A percentile compares a stretch with the other conserved stretches of the same genome.
phyloP scores from a whole-genome alignment of 148 eudicot species.

The Fagopyrum tataricum region DNA sequence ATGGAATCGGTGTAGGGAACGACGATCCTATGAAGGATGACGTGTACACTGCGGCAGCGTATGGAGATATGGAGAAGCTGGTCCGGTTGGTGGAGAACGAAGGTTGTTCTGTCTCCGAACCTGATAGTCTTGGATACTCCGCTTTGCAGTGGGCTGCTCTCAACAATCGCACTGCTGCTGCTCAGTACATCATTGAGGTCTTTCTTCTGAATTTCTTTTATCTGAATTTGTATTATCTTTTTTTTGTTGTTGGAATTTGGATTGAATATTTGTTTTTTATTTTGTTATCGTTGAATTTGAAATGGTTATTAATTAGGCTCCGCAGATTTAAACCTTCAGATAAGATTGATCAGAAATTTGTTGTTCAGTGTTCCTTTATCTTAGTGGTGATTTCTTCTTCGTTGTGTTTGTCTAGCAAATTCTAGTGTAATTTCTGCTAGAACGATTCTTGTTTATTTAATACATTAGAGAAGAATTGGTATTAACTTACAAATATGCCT shows the following conservation, averaged over 20 bases:
- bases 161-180: constrained; percentile 90
- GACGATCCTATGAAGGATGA: constrained; percentile 68
- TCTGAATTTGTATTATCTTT: neutral
- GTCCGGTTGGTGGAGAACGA: constrained; percentile 74
- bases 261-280: neutral
- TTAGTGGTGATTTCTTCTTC: neutral
- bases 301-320: neutral
- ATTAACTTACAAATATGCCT: neutral
- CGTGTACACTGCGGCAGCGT: constrained; percentile 95
- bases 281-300: constrained; percentile 1
- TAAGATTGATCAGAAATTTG: neutral
- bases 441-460: neutral
- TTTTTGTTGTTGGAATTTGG: neutral
- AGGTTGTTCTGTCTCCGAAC: constrained; percentile 76
- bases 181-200: constrained; percentile 85
- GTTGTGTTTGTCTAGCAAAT: neutral
- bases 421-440: neutral
- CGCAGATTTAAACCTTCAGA: neutral
- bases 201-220: neutral
- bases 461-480: neutral
- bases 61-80: constrained; percentile 94
- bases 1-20: constrained; percentile 19
- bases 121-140: constrained; percentile 76
- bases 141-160: constrained; percentile 99
- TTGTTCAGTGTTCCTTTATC: neutral